Evolutionary conservation across 495 filamentous ascomycete genomes (phyloP).

Genomic region (Penicillium argentinense): DNA sequence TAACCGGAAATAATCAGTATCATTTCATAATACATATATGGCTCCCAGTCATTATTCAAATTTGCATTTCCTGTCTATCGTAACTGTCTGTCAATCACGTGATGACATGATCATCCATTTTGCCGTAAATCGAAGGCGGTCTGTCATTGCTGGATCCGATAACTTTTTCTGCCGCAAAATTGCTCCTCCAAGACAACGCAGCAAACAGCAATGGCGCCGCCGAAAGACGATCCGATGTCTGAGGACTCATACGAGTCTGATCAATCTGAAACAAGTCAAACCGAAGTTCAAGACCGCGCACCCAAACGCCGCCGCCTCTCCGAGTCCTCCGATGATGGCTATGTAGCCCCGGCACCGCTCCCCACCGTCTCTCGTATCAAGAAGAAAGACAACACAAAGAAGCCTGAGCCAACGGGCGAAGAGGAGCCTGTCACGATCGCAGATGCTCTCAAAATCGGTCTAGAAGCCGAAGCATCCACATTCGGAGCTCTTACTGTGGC

Average conservation of each 20-base stretch:
- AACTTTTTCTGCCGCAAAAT: constrained; percentile 46
- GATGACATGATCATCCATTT: background rate
- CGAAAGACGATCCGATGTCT: constrained; percentile 22
- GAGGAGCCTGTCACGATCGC: constrained; percentile 41
- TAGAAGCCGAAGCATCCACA: constrained; percentile 50
- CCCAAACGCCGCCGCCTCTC: constrained; percentile 47
- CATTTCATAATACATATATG: no score
- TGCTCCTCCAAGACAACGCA: constrained; percentile 26
- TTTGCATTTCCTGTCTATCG: no score
- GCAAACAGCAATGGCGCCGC: constrained; percentile 36
- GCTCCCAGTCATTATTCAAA: no score
- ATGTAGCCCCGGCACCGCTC: constrained; percentile 40
- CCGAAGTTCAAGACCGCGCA: constrained; percentile 30
- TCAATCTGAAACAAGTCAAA: constrained; percentile 21
- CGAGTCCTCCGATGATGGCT: constrained; percentile 39
- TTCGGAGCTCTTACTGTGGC: constrained; percentile 75
- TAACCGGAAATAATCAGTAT: no score
- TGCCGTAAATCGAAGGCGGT: constrained; percentile 6
- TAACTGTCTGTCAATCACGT: background rate
- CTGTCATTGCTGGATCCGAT: constrained; percentile 28
- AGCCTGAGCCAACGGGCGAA: constrained; percentile 19
- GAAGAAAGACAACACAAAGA: constrained; percentile 36
- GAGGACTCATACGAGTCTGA: constrained; percentile 27
- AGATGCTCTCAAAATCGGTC: constrained; percentile 46
- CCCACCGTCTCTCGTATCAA: constrained; percentile 47